Evolutionary conservation across 2,329 filamentous ascomycete species (phyloP).

Genomic region (Ophiostoma himal-ulmi): DNA sequence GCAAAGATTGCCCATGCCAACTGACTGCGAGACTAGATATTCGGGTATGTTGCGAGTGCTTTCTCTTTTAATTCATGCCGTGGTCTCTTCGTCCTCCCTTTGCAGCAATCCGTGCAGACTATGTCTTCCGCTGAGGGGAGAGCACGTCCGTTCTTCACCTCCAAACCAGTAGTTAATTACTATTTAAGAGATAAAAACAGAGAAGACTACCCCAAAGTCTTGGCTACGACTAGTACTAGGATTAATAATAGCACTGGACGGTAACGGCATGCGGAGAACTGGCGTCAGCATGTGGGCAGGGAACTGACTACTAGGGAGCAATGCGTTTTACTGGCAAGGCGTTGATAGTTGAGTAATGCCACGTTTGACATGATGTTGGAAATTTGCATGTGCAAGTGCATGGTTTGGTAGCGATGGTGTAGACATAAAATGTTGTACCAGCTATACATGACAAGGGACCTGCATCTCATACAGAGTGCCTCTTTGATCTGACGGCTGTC

Average conservation of each 20-base stretch:
- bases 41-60: background rate
- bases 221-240: background rate
- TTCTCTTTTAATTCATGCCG: background rate
- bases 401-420: no score
- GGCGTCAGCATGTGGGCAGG: background rate
- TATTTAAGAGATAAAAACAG: no score
- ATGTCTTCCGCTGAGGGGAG: background rate
- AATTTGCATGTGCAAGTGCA: background rate
- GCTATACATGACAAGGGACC: no score
- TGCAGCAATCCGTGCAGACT: background rate
- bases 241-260: background rate
- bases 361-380: background rate
- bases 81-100: background rate
- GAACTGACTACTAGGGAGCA: background rate
- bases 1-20: background rate
- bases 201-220: background rate
- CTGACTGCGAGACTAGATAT: no score
- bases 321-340: background rate
- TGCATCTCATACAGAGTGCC: no score
- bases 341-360: background rate
- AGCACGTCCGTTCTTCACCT: no score
- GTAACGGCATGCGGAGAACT: background rate
- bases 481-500: no score
- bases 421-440: no score
- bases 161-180: no score